A percentile compares a stretch with the other conserved stretches of the same genome.
These are phyloP conservation scores for Mortierella sp. DNA, from an alignment of 371 early-diverging fungal species.

Conservation along the genomic window DNA sequence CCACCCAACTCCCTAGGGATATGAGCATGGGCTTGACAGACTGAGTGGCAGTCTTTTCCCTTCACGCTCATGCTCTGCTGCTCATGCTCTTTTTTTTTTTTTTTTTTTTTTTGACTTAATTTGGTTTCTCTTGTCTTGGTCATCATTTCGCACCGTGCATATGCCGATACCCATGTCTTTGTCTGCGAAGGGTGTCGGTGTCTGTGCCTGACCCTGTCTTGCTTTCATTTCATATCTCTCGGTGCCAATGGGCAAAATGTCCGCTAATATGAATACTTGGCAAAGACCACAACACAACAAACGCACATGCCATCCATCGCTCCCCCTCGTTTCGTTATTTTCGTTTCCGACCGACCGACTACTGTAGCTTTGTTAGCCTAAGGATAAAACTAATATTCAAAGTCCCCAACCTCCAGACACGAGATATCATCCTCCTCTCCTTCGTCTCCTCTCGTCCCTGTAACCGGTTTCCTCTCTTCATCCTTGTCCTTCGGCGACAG, in stretches of 20 bases:
- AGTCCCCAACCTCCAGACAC: slow-evolving; percentile 33
- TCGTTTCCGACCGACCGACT: not conserved
- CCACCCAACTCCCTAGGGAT: not conserved
- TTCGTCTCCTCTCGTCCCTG: not conserved
- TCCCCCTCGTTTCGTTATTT: not conserved
- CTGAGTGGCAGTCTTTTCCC: not conserved
- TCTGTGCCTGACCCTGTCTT: not conserved
- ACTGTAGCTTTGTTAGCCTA: not conserved
- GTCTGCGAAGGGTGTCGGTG: not conserved
- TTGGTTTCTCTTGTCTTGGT: slow-evolving; percentile 13
- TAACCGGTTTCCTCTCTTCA: not conserved
- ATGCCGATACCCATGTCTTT: not conserved
- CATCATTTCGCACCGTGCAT: slow-evolving; percentile 8
- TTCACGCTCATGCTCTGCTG: not conserved
- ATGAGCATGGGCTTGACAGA: not conserved
- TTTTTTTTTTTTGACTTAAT: not conserved
- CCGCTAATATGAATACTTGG: not conserved
- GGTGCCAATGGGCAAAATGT: too few relatives aligned
- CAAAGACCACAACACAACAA: not conserved
- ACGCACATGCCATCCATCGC: slow-evolving; percentile 4
- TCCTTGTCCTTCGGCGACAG: not conserved
- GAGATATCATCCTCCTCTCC: slow-evolving; percentile 34
- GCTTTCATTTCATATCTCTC: not conserved
- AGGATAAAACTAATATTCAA: slow-evolving; percentile 25
- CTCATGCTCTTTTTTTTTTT: not conserved